Conservation (phyloP, 257 asterid species). For the Vinca minor region DNA sequence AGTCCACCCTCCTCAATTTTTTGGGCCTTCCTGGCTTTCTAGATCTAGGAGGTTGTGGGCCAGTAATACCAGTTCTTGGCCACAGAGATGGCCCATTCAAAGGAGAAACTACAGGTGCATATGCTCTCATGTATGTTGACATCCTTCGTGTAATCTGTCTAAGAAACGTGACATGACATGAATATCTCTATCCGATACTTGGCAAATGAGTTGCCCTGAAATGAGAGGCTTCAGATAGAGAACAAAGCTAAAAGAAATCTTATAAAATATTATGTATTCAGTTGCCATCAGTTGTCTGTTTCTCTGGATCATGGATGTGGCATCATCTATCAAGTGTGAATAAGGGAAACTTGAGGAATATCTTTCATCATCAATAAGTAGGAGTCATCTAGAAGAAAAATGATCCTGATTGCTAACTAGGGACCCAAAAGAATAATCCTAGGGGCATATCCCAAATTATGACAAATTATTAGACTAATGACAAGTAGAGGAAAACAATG, state of each 20-base stretch:
- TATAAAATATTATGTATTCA: not conserved
- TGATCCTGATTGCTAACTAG: not conserved
- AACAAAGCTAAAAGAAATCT: not conserved
- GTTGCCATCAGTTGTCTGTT: not conserved
- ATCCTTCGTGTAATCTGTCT: not conserved
- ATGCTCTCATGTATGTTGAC: no score
- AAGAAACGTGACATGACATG: not conserved
- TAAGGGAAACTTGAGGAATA: not conserved
- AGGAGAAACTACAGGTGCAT: no score
- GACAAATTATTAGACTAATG: not conserved
- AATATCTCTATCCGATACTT: not conserved
- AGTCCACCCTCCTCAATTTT: no score
- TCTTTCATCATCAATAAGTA: not conserved
- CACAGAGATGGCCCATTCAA: no score
- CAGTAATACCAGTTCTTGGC: no score
- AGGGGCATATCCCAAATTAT: not conserved
- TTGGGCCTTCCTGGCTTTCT: no score
- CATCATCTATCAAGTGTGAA: not conserved
- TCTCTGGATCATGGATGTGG: not conserved
- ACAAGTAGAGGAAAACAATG: not conserved
- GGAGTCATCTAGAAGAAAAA: not conserved
- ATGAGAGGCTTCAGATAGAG: not conserved
- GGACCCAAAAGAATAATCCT: conserved; percentile 1
- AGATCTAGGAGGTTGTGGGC: no score
- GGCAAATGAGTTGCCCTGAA: not conserved